Evolutionary conservation across 1,284 basidiomycete species (phyloP).

Genomic region (Tylopilus sp.): DNA sequence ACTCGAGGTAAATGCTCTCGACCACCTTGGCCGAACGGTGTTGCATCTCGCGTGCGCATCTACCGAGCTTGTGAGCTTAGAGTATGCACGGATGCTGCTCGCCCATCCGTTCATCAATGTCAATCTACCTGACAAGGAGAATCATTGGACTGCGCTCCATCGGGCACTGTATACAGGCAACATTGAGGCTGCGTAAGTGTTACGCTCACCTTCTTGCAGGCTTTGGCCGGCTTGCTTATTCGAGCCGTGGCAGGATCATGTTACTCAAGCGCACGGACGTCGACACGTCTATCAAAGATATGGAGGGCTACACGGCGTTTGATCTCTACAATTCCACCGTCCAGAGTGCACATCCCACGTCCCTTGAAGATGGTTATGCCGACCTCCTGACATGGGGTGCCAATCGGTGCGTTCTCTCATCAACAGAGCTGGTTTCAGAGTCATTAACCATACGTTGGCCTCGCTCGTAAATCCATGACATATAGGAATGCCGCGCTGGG

Average conservation of each 20-base stretch:
- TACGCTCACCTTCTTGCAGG: background rate
- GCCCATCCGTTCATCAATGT: conserved; percentile 75
- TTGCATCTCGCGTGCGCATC: conserved; percentile 80
- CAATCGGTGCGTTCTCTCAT: conserved; percentile 57
- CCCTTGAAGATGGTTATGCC: conserved; percentile 36
- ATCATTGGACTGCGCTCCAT: conserved; percentile 90
- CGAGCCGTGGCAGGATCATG: conserved; percentile 48
- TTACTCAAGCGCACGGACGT: conserved; percentile 74
- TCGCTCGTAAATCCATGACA: background rate
- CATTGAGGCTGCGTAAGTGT: conserved; percentile 64
- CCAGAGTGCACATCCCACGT: conserved; percentile 63
- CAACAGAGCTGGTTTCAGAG: background rate
- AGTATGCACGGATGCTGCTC: conserved; percentile 82
- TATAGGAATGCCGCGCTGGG: conserved; percentile 81
- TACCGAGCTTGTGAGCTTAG: conserved; percentile 57
- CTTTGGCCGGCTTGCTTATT: conserved; percentile 5
- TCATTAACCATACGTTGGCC: background rate
- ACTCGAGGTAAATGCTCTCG: conserved; percentile 70
- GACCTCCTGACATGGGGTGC: conserved; percentile 91
- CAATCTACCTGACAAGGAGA: conserved; percentile 82
- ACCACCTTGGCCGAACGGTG: conserved; percentile 72
- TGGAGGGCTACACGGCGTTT: conserved; percentile 89
- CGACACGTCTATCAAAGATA: conserved; percentile 76
- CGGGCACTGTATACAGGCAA: conserved; percentile 89
- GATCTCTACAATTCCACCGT: conserved; percentile 93